A percentile compares a stretch with the other conserved stretches of the same genome.
These are phyloP conservation scores for Fraxinus floribunda DNA, from an alignment of 305 asterid species.

Conservation along the genomic window DNA sequence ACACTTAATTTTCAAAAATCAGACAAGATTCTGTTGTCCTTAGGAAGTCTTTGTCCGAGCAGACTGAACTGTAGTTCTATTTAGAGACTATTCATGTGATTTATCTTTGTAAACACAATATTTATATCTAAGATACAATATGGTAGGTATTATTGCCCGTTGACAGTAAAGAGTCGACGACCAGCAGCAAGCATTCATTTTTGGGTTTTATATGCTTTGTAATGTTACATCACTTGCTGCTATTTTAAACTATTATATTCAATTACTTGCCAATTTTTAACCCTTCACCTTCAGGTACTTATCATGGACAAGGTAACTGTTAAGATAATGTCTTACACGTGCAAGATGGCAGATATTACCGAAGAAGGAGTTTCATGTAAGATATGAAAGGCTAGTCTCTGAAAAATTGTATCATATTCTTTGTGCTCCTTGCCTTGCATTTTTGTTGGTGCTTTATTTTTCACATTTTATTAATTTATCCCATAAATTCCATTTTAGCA, in stretches of 20 bases:
- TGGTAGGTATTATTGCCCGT: background rate
- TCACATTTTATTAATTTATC: background rate
- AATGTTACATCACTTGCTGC: background rate
- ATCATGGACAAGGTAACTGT: constrained; percentile 96
- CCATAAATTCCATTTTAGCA: constrained; percentile 12
- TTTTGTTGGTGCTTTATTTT: constrained; percentile 17
- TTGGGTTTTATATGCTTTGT: background rate
- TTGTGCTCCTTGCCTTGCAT: constrained; percentile 11
- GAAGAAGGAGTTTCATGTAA: constrained; percentile 99
- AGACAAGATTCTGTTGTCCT: background rate
- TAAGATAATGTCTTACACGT: constrained; percentile 86
- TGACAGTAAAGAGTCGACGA: background rate
- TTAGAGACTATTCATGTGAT: background rate
- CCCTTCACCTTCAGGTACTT: constrained; percentile 69
- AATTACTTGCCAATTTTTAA: constrained; percentile 24
- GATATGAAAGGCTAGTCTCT: constrained; percentile 65
- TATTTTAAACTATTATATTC: background rate
- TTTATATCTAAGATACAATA: background rate
- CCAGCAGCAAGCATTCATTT: background rate
- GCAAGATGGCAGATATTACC: constrained; percentile 98
- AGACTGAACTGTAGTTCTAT: background rate
- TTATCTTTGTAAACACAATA: background rate
- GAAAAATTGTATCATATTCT: constrained; percentile 31
- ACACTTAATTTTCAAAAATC: background rate
- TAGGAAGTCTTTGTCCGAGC: background rate